These are phyloP conservation scores for Nematocida homosporus DNA, from an alignment of 371 early-diverging fungal genomes.

Conservation along the genomic window DNA sequence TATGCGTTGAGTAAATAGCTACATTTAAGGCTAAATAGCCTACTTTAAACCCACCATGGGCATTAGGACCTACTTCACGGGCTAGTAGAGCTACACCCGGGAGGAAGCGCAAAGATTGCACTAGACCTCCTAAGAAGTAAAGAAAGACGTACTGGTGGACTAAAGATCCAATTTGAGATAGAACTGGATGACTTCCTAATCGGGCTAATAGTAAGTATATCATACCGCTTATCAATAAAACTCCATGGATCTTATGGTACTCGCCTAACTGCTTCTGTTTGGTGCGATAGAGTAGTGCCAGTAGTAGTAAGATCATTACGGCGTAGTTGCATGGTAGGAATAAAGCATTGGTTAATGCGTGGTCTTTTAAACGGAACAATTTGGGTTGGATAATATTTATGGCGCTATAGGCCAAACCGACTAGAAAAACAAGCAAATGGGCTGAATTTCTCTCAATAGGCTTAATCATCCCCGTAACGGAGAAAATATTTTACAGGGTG, in stretches of 20 bases:
- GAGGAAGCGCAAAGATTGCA: constrained; percentile 20
- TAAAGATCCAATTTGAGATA: not conserved
- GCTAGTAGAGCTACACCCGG: constrained; percentile 36
- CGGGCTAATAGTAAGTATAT: not conserved
- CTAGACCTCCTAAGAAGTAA: constrained; percentile 22
- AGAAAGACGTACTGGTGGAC: constrained; percentile 19
- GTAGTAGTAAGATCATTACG: not conserved
- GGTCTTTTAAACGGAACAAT: not conserved
- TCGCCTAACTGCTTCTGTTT: not conserved
- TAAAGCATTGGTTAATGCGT: not conserved
- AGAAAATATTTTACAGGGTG: constrained; percentile 27
- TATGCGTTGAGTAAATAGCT: constrained; percentile 47
- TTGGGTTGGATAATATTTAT: not conserved
- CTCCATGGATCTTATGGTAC: constrained; percentile 1
- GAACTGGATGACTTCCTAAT: not conserved
- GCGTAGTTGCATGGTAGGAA: constrained; percentile 21
- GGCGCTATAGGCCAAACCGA: constrained; percentile 1
- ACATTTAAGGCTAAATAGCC: constrained; percentile 42
- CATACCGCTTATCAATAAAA: not conserved
- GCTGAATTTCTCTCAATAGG: constrained; percentile 4
- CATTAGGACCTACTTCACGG: constrained; percentile 32
- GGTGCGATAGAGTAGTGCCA: not conserved
- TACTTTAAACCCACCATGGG: constrained; percentile 39
- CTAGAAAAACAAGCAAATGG: constrained; percentile 20
- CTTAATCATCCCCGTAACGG: constrained; percentile 10